Conservation (phyloP, 176 grass and related monocot species). For the Avena insularis region DNA sequence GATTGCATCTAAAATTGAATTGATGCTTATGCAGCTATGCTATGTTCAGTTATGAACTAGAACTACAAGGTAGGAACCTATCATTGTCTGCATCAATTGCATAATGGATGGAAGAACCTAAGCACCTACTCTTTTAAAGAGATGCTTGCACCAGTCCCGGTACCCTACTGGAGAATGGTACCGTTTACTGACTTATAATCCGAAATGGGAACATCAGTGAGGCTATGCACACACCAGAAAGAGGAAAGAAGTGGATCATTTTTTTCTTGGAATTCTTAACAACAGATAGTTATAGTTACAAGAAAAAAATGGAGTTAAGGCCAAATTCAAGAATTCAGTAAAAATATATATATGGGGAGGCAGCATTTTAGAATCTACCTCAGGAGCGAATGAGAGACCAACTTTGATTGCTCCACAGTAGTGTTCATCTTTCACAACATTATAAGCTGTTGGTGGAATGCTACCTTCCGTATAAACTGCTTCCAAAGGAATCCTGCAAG, state of each 20-base stretch:
- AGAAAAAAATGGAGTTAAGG: conserved; percentile 11
- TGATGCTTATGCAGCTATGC: neutral
- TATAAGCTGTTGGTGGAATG: conserved; percentile 69
- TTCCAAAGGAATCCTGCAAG: conserved; percentile 71
- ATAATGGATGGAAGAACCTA: conserved; percentile 31
- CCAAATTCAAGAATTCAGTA: conserved; percentile 22
- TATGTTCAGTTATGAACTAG: conserved; percentile 29
- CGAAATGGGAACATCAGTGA: conserved; percentile 18
- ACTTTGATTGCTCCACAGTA: conserved; percentile 89
- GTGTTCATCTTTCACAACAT: conserved; percentile 81
- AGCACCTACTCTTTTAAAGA: conserved; percentile 25
- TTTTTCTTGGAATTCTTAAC: neutral
- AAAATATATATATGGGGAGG: neutral
- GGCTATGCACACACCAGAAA: neutral
- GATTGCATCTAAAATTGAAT: neutral
- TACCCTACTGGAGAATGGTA: conserved; percentile 6
- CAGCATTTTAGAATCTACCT: conserved; percentile 53
- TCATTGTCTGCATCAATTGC: conserved; percentile 15
- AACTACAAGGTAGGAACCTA: conserved; percentile 26
- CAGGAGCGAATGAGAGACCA: conserved; percentile 70
- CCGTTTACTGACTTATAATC: neutral
- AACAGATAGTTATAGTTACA: neutral
- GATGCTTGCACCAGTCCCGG: conserved; percentile 5
- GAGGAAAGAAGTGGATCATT: neutral
- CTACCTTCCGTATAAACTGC: conserved; percentile 68